Evolutionary conservation across 257 asterid species (phyloP).

Genomic region (Solanum neorickii): DNA sequence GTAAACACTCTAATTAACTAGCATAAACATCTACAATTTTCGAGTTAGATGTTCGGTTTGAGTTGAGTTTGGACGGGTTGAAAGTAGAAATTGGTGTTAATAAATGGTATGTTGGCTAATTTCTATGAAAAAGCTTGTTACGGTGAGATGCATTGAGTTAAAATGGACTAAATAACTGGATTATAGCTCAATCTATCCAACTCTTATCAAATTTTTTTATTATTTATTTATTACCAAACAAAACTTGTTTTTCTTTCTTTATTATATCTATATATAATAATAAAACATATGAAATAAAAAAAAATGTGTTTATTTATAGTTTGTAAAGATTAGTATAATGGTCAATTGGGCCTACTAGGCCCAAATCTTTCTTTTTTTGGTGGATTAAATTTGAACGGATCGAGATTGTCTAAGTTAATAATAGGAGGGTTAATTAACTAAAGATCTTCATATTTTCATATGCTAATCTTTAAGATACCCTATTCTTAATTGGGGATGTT

Average conservation of each 20-base stretch:
- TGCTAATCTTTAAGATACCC: background rate
- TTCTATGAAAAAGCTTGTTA: background rate
- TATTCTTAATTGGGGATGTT: background rate
- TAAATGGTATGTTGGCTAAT: background rate
- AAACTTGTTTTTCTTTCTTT: background rate
- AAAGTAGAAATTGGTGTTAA: background rate
- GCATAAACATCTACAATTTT: background rate
- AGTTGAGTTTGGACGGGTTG: background rate
- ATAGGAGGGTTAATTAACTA: background rate
- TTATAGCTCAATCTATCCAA: background rate
- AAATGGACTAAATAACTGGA: background rate
- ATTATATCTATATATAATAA: background rate
- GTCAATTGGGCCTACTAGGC: background rate
- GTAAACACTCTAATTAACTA: slow-evolving; percentile 3
- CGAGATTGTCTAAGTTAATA: background rate
- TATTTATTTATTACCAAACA: background rate
- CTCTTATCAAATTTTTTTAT: background rate
- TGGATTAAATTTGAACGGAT: background rate
- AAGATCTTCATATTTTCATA: background rate
- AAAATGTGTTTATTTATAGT: background rate
- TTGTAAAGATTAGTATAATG: background rate
- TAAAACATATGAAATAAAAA: background rate
- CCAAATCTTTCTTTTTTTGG: background rate
- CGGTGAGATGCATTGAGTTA: background rate
- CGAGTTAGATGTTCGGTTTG: background rate